Evolutionary conservation across 495 filamentous ascomycete genomes (phyloP).

Genomic region (Talaromyces wortmannii): DNA sequence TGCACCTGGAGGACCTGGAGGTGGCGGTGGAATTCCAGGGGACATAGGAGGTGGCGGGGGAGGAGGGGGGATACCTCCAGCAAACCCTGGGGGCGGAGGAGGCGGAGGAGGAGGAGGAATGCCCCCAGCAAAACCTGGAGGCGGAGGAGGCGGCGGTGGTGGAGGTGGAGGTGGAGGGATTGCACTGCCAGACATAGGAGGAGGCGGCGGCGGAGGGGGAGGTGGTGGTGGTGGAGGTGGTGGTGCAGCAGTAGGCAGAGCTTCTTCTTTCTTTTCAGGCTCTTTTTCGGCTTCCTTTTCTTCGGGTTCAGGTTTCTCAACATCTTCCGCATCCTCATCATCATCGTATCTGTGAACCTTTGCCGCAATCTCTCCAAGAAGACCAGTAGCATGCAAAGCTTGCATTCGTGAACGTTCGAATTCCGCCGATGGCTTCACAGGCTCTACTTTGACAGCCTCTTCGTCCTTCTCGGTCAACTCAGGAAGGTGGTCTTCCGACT

Average conservation of each 20-base stretch:
- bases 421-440: conserved; percentile 58
- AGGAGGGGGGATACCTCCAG: conserved; percentile 29
- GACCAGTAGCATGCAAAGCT: conserved; percentile 61
- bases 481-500: conserved; percentile 31
- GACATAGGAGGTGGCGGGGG: conserved; percentile 48
- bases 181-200: conserved; percentile 27
- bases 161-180: conserved; percentile 29
- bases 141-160: conserved; percentile 32
- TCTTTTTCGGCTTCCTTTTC: conserved; percentile 7
- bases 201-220: conserved; percentile 28
- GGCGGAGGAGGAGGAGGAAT: conserved; percentile 42
- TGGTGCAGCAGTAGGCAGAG: conserved; percentile 40
- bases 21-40: conserved; percentile 37
- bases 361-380: conserved; percentile 73
- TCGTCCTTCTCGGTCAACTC: conserved; percentile 30
- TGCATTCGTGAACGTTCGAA: conserved; percentile 69
- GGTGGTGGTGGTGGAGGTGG: conserved; percentile 33
- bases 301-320: conserved; percentile 42
- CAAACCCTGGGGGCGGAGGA: conserved; percentile 31
- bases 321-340: conserved; percentile 52
- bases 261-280: conserved; percentile 27
- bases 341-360: conserved; percentile 74
- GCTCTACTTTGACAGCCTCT: conserved; percentile 37
- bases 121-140: conserved; percentile 37
- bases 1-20: conserved; percentile 51